Evolutionary conservation across 2,329 filamentous ascomycete genomes (phyloP).

Genomic region (Clarireedia hainanense): DNA sequence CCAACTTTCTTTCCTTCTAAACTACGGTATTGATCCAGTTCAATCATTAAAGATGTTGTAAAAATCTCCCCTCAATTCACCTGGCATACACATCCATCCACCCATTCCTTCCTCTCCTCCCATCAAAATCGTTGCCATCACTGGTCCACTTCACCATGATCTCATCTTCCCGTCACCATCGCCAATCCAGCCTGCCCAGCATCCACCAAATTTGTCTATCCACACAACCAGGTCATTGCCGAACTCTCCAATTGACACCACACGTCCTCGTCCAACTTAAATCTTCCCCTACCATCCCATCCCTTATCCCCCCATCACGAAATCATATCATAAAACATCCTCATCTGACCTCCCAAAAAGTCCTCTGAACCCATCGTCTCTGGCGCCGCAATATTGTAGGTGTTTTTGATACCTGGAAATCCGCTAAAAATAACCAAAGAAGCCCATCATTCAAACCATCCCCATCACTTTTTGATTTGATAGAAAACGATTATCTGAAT

Average conservation of each 20-base stretch:
- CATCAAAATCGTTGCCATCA: not conserved
- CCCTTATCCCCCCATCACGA: not conserved
- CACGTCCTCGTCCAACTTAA: not conserved
- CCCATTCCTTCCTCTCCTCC: not conserved
- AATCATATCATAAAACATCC: not conserved
- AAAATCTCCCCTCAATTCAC: not conserved
- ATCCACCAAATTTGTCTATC: not conserved
- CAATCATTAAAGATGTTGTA: not conserved
- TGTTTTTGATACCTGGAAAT: not conserved
- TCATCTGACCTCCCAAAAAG: not conserved
- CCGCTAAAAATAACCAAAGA: conserved; percentile 12
- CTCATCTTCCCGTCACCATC: not conserved
- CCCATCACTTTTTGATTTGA: conserved; percentile 9
- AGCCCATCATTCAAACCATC: conserved; percentile 18
- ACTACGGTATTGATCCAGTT: not conserved
- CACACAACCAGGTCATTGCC: too few species aligned
- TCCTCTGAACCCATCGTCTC: not conserved
- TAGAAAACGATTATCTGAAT: conserved; percentile 50
- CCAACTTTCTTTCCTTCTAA: not conserved
- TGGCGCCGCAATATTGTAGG: not conserved
- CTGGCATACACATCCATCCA: not conserved
- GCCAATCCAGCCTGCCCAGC: not conserved
- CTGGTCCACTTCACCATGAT: not conserved
- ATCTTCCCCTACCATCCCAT: not conserved
- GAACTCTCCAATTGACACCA: not conserved